A percentile compares a stretch with the other conserved stretches of the same genome.
Conservation (phyloP, 2,329 filamentous ascomycete species). For the Clonostachys sp. region DNA sequence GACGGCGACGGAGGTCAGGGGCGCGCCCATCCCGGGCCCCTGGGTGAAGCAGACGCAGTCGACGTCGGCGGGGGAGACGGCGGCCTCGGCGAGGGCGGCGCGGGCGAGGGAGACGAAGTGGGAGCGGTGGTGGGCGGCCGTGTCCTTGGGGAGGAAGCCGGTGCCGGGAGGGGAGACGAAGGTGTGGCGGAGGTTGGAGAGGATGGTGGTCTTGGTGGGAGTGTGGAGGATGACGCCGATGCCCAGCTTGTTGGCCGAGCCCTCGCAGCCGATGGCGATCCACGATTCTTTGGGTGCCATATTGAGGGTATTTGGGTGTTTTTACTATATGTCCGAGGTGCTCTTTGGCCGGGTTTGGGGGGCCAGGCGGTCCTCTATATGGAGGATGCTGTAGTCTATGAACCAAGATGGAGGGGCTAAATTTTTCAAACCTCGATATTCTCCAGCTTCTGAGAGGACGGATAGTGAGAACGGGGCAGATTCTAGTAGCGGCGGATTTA, state of each 20-base stretch:
- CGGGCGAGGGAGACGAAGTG: constrained; percentile 82
- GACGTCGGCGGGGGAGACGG: constrained; percentile 58
- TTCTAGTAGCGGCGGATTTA: too few species aligned
- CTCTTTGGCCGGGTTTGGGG: too few species aligned
- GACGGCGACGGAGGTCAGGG: constrained; percentile 80
- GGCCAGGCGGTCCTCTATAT: too few species aligned
- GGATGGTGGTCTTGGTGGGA: constrained; percentile 57
- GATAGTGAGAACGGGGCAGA: too few species aligned
- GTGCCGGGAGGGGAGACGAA: constrained; percentile 88
- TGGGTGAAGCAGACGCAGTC: constrained; percentile 95
- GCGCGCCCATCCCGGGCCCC: constrained; percentile 94
- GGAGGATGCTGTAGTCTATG: too few species aligned
- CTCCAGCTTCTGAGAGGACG: too few species aligned
- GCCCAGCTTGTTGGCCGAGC: constrained; percentile 96
- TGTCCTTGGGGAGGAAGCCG: constrained; percentile 95
- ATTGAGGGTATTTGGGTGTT: background rate
- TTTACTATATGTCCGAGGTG: too few species aligned
- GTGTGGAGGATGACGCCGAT: constrained; percentile 85
- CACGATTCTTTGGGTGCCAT: constrained; percentile 28
- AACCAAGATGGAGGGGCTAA: too few species aligned
- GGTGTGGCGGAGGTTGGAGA: constrained; percentile 92
- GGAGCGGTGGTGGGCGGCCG: constrained; percentile 82
- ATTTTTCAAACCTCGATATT: too few species aligned
- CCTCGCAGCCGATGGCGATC: constrained; percentile 66
- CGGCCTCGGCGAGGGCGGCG: constrained; percentile 69